phyloP scores from a whole-genome alignment of 805 yeast genomes.

The Ogataea corticis region DNA sequence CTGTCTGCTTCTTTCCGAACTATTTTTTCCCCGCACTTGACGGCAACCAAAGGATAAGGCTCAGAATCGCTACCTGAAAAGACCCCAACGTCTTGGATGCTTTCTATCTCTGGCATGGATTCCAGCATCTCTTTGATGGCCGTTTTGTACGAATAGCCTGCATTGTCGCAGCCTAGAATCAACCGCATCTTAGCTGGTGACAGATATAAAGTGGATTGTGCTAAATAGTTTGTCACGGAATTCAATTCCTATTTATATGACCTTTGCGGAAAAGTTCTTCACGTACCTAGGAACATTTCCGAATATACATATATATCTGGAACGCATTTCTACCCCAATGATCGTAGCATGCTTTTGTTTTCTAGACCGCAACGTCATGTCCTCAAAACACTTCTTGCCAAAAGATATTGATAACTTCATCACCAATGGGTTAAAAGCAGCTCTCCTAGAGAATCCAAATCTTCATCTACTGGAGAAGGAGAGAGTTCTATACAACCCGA shows the following conservation, averaged over 20 bases:
- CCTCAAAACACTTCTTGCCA: conserved; percentile 45
- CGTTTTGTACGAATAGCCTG: conserved; percentile 46
- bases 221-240: background rate
- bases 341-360: too few relatives aligned
- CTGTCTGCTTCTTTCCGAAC: conserved; percentile 44
- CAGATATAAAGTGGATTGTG: too few relatives aligned
- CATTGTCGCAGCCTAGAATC: conserved; percentile 45
- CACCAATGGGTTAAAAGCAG: conserved; percentile 39
- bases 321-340: too few relatives aligned
- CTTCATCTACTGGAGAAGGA: conserved; percentile 40
- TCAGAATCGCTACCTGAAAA: conserved; percentile 32
- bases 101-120: conserved; percentile 29
- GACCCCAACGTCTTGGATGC: conserved; percentile 44
- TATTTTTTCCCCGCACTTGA: conserved; percentile 43
- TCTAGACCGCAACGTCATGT: conserved; percentile 21
- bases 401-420: conserved; percentile 37
- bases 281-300: background rate
- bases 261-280: conserved; percentile 4
- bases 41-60: conserved; percentile 46
- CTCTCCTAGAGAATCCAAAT: conserved; percentile 39
- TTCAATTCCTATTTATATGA: background rate
- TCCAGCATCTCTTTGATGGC: conserved; percentile 38
- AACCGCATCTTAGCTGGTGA: conserved; percentile 22
- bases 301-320: background rate
- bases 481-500: conserved; percentile 39